These are phyloP conservation scores for Blepharisma stoltei DNA, from an alignment of 73 alveolate species.

Conservation along the genomic window DNA sequence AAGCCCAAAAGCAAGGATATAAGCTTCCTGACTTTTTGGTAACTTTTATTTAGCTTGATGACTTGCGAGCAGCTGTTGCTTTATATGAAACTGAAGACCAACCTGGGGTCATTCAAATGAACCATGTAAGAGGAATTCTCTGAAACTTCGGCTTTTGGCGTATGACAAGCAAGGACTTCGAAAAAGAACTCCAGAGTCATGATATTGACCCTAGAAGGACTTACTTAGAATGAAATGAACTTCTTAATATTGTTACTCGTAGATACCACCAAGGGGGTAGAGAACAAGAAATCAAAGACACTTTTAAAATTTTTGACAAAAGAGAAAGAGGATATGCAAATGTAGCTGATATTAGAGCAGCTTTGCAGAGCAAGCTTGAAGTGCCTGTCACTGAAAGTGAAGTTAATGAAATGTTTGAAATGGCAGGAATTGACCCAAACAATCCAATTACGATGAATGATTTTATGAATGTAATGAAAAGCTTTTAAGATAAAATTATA, in stretches of 20 bases:
- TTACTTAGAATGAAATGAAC: constrained; percentile 41
- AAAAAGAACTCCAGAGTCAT: constrained; percentile 58
- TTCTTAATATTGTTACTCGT: constrained; percentile 44
- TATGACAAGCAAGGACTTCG: constrained; percentile 66
- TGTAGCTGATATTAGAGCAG: constrained; percentile 49
- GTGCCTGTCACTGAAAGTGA: constrained; percentile 64
- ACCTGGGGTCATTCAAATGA: constrained; percentile 26
- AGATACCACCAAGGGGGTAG: constrained; percentile 65
- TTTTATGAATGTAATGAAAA: no score
- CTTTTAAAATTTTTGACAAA: constrained; percentile 59
- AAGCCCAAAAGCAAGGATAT: no score
- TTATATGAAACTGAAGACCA: constrained; percentile 46
- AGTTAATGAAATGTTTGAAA: constrained; percentile 22
- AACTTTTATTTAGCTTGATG: constrained; percentile 12
- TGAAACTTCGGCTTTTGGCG: constrained; percentile 71
- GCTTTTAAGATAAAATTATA: no score
- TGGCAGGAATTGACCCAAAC: background rate
- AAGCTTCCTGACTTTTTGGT: background rate
- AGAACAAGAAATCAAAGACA: constrained; percentile 68
- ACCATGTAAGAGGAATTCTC: constrained; percentile 14
- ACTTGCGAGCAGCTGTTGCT: constrained; percentile 9
- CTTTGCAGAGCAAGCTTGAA: constrained; percentile 47
- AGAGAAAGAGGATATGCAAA: constrained; percentile 57
- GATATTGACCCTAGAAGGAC: constrained; percentile 55
- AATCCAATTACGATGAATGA: no score